Conservation (phyloP, 371 early-diverging fungal species). For the Mortierella sp. region DNA sequence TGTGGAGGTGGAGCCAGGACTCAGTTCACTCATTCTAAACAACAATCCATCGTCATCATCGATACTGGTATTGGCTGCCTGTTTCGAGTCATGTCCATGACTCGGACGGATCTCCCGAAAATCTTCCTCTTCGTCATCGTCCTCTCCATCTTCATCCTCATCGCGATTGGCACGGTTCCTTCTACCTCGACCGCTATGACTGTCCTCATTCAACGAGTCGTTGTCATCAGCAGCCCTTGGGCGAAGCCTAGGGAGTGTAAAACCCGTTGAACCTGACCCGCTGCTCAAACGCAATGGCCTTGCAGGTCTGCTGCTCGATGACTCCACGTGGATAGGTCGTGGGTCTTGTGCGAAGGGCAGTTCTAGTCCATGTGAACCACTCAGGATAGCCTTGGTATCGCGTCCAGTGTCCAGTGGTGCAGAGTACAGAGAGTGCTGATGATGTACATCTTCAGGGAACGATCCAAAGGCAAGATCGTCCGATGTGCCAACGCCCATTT, state of each 20-base stretch:
- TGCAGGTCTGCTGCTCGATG: slow-evolving; percentile 23
- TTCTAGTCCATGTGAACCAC: not conserved
- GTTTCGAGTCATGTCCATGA: slow-evolving; percentile 6
- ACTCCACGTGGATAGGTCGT: slow-evolving; percentile 27
- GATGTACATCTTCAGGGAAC: slow-evolving; percentile 48
- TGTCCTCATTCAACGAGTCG: slow-evolving; percentile 42
- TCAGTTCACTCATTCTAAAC: slow-evolving; percentile 52
- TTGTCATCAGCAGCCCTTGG: slow-evolving; percentile 30
- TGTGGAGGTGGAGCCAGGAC: slow-evolving; percentile 30
- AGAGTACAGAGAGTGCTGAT: slow-evolving; percentile 43
- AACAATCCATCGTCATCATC: slow-evolving; percentile 54
- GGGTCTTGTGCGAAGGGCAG: slow-evolving; percentile 23
- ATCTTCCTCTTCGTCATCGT: slow-evolving; percentile 25
- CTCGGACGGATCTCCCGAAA: slow-evolving; percentile 3
- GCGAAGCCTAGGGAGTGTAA: slow-evolving; percentile 40
- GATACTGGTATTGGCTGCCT: slow-evolving; percentile 20
- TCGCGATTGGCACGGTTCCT: slow-evolving; percentile 5
- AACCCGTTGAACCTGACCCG: slow-evolving; percentile 27
- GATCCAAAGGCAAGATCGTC: slow-evolving; percentile 46
- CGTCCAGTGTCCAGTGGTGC: slow-evolving; percentile 33
- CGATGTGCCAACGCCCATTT: slow-evolving; percentile 13
- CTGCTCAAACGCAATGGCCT: slow-evolving; percentile 24
- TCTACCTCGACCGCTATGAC: not conserved
- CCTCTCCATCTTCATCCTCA: slow-evolving; percentile 23
- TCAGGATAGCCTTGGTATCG: not conserved